A percentile compares a stretch with the other conserved stretches of the same genome.
Conservation (phyloP, 1,284 basidiomycete species). For the Tilletia walkeri region DNA sequence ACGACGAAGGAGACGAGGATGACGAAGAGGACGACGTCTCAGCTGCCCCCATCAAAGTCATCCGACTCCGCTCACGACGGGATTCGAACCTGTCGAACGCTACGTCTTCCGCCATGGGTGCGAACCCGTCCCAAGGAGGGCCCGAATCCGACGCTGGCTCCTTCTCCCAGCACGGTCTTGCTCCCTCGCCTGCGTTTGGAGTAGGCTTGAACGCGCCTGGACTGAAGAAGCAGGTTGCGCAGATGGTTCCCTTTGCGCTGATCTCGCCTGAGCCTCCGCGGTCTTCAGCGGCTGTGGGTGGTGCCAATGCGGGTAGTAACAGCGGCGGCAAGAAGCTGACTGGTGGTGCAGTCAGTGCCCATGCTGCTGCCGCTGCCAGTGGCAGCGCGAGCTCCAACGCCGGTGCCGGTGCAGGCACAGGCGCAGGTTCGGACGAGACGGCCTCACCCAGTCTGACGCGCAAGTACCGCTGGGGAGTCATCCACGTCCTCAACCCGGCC, state of each 20-base stretch:
- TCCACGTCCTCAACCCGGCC: constrained; percentile 75
- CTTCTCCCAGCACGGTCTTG: background rate
- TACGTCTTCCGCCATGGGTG: background rate
- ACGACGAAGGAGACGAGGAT: constrained; percentile 17
- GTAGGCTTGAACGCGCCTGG: background rate
- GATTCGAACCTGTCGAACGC: background rate
- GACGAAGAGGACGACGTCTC: constrained; percentile 27
- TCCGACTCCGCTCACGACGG: background rate
- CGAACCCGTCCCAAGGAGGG: background rate
- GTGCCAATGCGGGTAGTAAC: background rate
- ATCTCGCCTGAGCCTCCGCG: constrained; percentile 17
- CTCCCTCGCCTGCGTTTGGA: background rate
- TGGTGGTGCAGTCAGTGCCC: too few relatives aligned
- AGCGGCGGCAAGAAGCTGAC: constrained; percentile 61
- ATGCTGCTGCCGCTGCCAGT: too few relatives aligned
- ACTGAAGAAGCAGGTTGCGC: constrained; percentile 10
- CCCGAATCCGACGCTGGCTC: background rate
- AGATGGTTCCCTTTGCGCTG: constrained; percentile 19
- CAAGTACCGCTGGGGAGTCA: constrained; percentile 75
- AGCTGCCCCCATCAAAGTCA: constrained; percentile 7
- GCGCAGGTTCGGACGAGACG: constrained; percentile 28
- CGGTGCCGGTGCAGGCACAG: constrained; percentile 62
- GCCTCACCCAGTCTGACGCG: constrained; percentile 60
- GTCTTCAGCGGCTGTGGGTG: background rate
- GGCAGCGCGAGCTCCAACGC: too few relatives aligned